Evolutionary conservation across 805 yeast species (phyloP), one percentile per base, ranked within the genome.

Genomic region (Candida wancherniae): DNA sequence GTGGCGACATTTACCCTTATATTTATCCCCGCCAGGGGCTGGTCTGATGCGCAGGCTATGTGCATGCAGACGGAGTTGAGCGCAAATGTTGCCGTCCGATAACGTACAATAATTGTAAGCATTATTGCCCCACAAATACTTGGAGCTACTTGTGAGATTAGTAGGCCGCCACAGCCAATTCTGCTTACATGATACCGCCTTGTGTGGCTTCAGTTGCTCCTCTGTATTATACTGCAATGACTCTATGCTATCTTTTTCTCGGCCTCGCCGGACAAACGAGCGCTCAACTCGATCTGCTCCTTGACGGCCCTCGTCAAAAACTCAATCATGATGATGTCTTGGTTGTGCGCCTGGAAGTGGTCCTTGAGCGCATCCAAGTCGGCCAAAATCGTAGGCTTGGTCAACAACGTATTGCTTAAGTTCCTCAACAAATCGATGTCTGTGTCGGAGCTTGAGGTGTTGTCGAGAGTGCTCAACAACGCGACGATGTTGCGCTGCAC

Each of bases 271-370:
- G 85, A 78, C 49, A 84, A 70, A 55, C 83, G 77, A 28, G 86
- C 77, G 49, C 86, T 76, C 51, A 82, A 68, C 55, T 82, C 88
- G 42, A 84, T 71, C 63, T 86, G 95, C 42, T 86, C 82, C 63
- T 82, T 84, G 47, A 86, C 77, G 33, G 92, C 83, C 45, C 80
- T 77, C 35, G 94, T 80, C 58, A 86, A 70, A 53, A 80, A 83
- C 53, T 84, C 90, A 41, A 86, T 73, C 77, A 85, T 75, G 39
- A 83, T 68, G 24, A 85, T 77, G 49, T 86, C 95, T 57, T 84
- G 86, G 53, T 80, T 67, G 55, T 84, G 87, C 21, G 73, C 69
- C 52, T 75, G 76, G 68, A 84, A 77, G 40, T 77, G 69, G 42
- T 67, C 58, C 51, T 73, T 75, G 47, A 82, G 66, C 29, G 69